Evolutionary conservation across 176 grass and related monocot species (phyloP).

Genomic region (Hordeum vulgare): DNA sequence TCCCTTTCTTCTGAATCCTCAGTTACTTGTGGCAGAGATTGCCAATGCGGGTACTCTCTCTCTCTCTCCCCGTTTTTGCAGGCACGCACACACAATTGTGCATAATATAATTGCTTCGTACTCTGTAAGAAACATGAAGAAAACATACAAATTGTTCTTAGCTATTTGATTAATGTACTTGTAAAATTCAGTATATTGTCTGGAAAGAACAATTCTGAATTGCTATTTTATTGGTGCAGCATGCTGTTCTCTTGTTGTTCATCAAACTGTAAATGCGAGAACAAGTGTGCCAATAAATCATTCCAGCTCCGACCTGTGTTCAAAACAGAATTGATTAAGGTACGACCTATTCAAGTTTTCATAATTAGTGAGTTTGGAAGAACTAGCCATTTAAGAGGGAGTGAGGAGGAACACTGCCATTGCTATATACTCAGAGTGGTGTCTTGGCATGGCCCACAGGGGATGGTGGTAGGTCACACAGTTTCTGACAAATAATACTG

Average conservation of each 20-base stretch:
- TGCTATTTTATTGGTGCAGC: conserved; percentile 50
- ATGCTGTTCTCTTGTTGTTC: conserved; percentile 97
- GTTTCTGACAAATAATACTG: too few species aligned
- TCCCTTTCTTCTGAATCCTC: conserved; percentile 43
- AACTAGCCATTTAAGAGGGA: background rate
- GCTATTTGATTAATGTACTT: conserved; percentile 13
- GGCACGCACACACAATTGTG: background rate
- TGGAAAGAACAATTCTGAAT: conserved; percentile 48
- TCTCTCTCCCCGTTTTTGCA: background rate
- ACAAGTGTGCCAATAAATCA: conserved; percentile 69
- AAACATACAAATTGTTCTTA: background rate
- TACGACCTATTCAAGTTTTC: conserved; percentile 13
- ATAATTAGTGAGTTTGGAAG: background rate
- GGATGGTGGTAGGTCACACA: too few species aligned
- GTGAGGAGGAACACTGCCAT: background rate
- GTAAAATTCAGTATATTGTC: background rate
- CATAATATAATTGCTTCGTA: background rate
- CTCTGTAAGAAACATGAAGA: background rate
- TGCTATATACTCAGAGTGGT: background rate
- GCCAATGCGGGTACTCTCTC: conserved; percentile 68
- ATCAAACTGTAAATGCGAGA: conserved; percentile 68
- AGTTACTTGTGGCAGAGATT: conserved; percentile 65
- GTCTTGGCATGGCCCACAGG: background rate
- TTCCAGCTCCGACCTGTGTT: conserved; percentile 79
- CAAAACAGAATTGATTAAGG: conserved; percentile 77